phyloP scores from a whole-genome alignment of 164 flowering plant genomes.

The Cinnamomum micranthum region DNA sequence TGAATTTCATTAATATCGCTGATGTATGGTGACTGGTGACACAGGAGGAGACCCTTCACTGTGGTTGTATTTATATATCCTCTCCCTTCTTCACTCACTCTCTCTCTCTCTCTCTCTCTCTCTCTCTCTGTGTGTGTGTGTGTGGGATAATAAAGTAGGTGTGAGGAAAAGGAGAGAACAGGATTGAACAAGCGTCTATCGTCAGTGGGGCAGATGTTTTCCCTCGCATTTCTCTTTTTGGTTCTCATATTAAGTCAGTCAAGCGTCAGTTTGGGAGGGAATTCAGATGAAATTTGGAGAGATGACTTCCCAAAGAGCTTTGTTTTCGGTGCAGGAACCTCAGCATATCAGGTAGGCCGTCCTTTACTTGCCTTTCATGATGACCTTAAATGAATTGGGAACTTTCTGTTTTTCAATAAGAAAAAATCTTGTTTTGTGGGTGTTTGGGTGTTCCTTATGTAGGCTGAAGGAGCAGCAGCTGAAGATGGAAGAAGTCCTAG shows the following conservation, averaged over 20 bases:
- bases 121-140: no score
- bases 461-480: conserved; percentile 14
- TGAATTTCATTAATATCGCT: no score
- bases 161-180: background rate
- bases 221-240: background rate
- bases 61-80: no score
- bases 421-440: background rate
- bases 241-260: background rate
- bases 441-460: background rate
- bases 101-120: no score
- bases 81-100: no score
- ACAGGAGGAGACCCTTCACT: no score
- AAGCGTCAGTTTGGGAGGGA: background rate
- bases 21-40: no score
- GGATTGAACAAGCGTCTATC: background rate
- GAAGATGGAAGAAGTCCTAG: conserved; percentile 17
- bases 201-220: background rate
- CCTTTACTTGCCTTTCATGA: background rate
- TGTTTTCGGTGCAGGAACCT: conserved; percentile 13
- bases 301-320: conserved; percentile 10
- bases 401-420: background rate
- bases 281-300: background rate
- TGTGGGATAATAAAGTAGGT: no score
- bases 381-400: background rate
- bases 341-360: conserved; percentile 5